Evolutionary conservation across 176 grass and related monocot genomes (phyloP).

Genomic region (Hordeum vulgare): DNA sequence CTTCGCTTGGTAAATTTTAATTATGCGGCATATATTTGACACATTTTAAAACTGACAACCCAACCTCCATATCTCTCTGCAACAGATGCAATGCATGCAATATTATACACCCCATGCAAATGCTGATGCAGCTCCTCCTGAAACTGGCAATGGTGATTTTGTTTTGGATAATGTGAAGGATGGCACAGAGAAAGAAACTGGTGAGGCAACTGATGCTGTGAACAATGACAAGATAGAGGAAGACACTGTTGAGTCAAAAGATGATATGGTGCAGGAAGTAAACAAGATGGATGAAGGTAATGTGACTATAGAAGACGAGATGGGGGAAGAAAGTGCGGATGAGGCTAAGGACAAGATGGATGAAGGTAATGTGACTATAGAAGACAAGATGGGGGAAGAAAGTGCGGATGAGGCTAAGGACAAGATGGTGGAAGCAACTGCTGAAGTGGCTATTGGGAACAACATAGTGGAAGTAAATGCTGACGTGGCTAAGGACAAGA

Average conservation of each 20-base stretch:
- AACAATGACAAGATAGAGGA: constrained; percentile 25
- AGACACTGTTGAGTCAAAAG: constrained; percentile 12
- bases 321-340: not conserved
- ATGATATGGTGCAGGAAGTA: constrained; percentile 18
- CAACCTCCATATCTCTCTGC: not conserved
- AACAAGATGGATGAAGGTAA: constrained; percentile 17
- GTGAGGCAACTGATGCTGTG: not conserved
- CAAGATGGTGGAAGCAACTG: not conserved
- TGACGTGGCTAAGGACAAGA: not conserved
- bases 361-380: too few relatives aligned
- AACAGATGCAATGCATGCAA: constrained; percentile 78
- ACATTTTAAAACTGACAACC: not conserved
- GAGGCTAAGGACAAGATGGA: not conserved
- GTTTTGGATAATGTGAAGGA: constrained; percentile 26
- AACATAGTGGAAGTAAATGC: not conserved
- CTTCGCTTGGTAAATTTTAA: not conserved
- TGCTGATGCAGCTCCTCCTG: constrained; percentile 30
- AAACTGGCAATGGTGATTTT: constrained; percentile 23
- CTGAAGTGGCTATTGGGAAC: not conserved
- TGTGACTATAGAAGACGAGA: not conserved
- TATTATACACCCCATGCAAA: constrained; percentile 42
- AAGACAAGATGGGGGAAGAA: not conserved
- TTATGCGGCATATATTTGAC: not conserved
- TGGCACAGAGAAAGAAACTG: constrained; percentile 27
- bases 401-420: not conserved